A percentile compares a stretch with the other conserved stretches of the same genome.
phyloP scores from a whole-genome alignment of 2,329 filamentous ascomycete species.

The Penicillium rolfsii region DNA sequence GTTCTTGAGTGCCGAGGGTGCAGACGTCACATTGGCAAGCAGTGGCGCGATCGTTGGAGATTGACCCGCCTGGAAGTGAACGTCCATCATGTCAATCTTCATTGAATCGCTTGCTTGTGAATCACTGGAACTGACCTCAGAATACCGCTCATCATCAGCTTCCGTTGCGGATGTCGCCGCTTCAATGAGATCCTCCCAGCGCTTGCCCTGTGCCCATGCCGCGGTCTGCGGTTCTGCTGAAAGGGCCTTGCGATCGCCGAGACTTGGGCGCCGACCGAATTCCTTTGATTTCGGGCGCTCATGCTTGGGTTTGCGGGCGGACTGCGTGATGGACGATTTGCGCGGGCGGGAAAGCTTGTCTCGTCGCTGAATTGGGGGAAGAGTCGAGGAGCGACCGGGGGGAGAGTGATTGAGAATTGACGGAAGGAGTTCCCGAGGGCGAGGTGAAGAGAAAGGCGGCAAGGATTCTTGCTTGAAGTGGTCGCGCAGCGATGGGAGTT shows the following conservation, averaged over 20 bases:
- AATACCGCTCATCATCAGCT: slow-evolving; percentile 78
- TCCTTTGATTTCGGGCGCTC: slow-evolving; percentile 80
- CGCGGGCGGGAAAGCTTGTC: slow-evolving; percentile 73
- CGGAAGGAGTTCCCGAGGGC: slow-evolving; percentile 75
- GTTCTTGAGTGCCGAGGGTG: slow-evolving; percentile 49
- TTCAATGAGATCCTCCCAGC: slow-evolving; percentile 96
- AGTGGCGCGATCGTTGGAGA: slow-evolving; percentile 47
- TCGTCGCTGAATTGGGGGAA: slow-evolving; percentile 78
- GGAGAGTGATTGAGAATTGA: slow-evolving; percentile 80
- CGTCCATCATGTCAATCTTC: slow-evolving; percentile 48
- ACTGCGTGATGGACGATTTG: slow-evolving; percentile 84
- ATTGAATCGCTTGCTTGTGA: slow-evolving; percentile 37
- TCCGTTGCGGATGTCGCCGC: slow-evolving; percentile 91
- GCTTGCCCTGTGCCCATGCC: slow-evolving; percentile 73
- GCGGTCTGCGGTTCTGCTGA: slow-evolving; percentile 82
- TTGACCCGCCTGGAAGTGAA: slow-evolving; percentile 38
- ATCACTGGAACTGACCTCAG: slow-evolving; percentile 67
- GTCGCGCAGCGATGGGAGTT: slow-evolving; percentile 71
- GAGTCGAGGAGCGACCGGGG: slow-evolving; percentile 81
- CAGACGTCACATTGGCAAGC: slow-evolving; percentile 44
- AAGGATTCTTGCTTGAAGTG: slow-evolving; percentile 74
- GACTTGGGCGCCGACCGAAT: slow-evolving; percentile 71
- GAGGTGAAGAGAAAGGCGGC: slow-evolving; percentile 62
- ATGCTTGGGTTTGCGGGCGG: slow-evolving; percentile 74
- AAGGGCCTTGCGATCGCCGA: slow-evolving; percentile 77